Conservation (phyloP, 2,329 filamentous ascomycete genomes). For the Penicillium sp. region DNA sequence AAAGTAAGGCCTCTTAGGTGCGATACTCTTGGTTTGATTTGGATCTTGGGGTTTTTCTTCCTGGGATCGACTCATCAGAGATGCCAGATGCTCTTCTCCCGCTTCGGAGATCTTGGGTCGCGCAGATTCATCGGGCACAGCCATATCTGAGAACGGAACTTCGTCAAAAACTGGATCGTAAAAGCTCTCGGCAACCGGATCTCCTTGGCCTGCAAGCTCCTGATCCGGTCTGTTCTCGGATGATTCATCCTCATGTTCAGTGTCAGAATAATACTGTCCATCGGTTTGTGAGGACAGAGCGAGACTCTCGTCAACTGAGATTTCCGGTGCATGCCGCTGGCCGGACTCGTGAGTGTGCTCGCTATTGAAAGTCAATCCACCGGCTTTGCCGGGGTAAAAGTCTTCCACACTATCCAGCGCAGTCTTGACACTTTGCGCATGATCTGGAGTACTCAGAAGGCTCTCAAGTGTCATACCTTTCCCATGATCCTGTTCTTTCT, state of each 20-base stretch:
- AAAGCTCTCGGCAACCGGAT: constrained; percentile 24
- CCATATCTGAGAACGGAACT: constrained; percentile 8
- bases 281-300: constrained; percentile 50
- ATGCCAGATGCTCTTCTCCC: not conserved
- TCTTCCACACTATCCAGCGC: constrained; percentile 81
- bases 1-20: not conserved
- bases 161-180: constrained; percentile 23
- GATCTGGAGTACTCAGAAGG: constrained; percentile 57
- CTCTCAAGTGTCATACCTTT: constrained; percentile 57
- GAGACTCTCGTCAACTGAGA: constrained; percentile 63
- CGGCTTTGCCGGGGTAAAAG: constrained; percentile 67
- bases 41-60: not conserved
- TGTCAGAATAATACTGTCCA: constrained; percentile 41
- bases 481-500: constrained; percentile 51
- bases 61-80: not conserved
- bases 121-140: not conserved
- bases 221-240: constrained; percentile 13
- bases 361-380: constrained; percentile 22
- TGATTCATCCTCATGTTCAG: constrained; percentile 33
- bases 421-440: constrained; percentile 65
- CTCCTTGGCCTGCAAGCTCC: constrained; percentile 7
- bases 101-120: not conserved
- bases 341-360: constrained; percentile 10
- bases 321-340: constrained; percentile 20
- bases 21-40: not conserved